phyloP scores from a whole-genome alignment of 2,329 filamentous ascomycete species.

The Cordyceps farinosa region DNA sequence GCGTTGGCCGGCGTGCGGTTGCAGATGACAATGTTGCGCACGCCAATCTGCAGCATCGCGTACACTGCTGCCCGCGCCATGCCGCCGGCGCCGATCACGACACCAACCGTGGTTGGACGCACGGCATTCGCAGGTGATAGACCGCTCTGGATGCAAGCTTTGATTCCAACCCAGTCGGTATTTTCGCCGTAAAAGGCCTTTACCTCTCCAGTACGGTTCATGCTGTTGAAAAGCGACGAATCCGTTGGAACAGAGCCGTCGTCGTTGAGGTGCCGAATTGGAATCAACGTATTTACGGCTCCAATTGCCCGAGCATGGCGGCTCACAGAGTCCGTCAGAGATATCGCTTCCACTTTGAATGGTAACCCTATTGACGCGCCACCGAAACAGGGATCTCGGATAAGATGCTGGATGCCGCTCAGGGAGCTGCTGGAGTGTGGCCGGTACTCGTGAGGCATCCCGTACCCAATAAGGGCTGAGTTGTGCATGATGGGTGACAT shows the following conservation, averaged over 20 bases:
- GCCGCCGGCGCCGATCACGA: constrained; percentile 65
- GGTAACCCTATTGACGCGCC: constrained; percentile 69
- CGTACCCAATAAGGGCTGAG: constrained; percentile 62
- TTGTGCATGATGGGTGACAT: constrained; percentile 77
- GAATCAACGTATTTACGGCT: constrained; percentile 72
- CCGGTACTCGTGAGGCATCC: constrained; percentile 66
- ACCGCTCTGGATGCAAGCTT: constrained; percentile 67
- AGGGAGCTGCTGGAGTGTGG: constrained; percentile 61
- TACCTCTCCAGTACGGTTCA: constrained; percentile 61
- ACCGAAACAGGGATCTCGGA: constrained; percentile 64
- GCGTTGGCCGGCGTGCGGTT: constrained; percentile 69
- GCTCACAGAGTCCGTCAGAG: constrained; percentile 65
- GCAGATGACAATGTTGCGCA: constrained; percentile 70
- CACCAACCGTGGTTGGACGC: constrained; percentile 49
- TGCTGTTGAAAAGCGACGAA: constrained; percentile 47
- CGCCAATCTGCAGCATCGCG: constrained; percentile 72
- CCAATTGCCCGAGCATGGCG: constrained; percentile 71
- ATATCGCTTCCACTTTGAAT: constrained; percentile 71
- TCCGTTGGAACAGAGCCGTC: constrained; percentile 57
- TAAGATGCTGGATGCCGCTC: constrained; percentile 59
- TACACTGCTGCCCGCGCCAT: constrained; percentile 79
- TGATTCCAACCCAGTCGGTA: constrained; percentile 77
- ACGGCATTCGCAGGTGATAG: constrained; percentile 69
- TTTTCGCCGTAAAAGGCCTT: constrained; percentile 73
- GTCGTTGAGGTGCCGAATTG: constrained; percentile 57